phyloP scores from a whole-genome alignment of 2,329 filamentous ascomycete genomes.

The Sclerotinia spermophila region DNA sequence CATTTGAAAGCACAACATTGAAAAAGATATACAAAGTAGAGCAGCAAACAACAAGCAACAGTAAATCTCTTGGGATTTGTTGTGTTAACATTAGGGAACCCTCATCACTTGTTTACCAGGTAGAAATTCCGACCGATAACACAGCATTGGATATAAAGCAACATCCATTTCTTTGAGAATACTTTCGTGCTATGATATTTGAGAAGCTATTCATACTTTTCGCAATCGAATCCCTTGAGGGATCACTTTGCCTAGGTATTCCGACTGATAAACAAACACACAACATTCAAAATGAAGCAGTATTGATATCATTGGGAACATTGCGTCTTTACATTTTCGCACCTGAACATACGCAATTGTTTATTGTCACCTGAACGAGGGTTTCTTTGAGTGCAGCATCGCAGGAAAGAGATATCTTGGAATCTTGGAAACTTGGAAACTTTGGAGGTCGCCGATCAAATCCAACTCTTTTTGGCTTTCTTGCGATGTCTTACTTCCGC shows the following conservation, averaged over 20 bases:
- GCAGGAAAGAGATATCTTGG: constrained; percentile 1
- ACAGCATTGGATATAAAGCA: neutral
- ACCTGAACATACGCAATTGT: neutral
- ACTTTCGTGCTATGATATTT: neutral
- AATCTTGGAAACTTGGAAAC: neutral
- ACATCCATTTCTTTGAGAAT: neutral
- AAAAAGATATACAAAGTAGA: neutral
- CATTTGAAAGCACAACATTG: neutral
- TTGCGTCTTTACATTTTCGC: constrained; percentile 2
- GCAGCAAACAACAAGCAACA: neutral
- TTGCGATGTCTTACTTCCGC: constrained; percentile 18
- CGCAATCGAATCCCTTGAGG: neutral
- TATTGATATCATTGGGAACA: neutral
- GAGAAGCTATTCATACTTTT: neutral
- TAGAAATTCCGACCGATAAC: neutral
- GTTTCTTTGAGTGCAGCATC: neutral
- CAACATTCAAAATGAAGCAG: neutral
- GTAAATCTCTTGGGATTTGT: neutral
- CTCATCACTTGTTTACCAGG: neutral
- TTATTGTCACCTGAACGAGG: constrained; percentile 4
- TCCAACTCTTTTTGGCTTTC: constrained; percentile 5
- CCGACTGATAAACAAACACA: neutral
- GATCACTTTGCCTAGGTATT: neutral
- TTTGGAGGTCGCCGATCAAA: constrained; percentile 7
- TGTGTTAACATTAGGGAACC: neutral